phyloP scores from a whole-genome alignment of 2,329 filamentous ascomycete species.

The Chaetomiaceae sp. region DNA sequence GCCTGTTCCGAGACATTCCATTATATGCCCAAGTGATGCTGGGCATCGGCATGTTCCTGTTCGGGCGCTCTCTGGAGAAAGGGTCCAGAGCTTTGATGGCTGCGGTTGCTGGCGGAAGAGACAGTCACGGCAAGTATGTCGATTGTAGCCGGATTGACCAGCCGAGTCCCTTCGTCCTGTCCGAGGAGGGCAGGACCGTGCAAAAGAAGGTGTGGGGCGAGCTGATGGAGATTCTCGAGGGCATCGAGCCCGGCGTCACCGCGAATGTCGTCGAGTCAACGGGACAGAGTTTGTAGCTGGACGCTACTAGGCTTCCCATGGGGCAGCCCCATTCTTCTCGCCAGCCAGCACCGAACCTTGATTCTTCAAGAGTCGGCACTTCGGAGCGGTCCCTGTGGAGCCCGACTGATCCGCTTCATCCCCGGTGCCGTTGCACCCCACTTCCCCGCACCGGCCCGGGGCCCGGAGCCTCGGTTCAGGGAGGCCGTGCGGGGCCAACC shows the following conservation, averaged over 20 bases:
- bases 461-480: slow-evolving; percentile 13
- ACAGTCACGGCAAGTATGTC: slow-evolving; percentile 38
- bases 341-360: no score
- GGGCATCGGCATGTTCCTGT: not conserved
- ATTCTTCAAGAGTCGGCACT: no score
- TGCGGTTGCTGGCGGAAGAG: slow-evolving; percentile 25
- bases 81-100: slow-evolving; percentile 16
- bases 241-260: slow-evolving; percentile 32
- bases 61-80: slow-evolving; percentile 14
- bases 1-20: slow-evolving; percentile 9
- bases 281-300: no score
- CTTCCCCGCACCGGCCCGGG: slow-evolving; percentile 7
- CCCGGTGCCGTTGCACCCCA: not conserved
- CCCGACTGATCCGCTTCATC: not conserved
- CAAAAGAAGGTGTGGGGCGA: slow-evolving; percentile 38
- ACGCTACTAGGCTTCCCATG: no score
- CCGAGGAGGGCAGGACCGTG: slow-evolving; percentile 32
- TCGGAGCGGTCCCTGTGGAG: no score
- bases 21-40: not conserved
- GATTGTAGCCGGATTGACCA: slow-evolving; percentile 28
- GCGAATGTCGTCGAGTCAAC: no score
- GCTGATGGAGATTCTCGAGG: slow-evolving; percentile 37
- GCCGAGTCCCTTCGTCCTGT: slow-evolving; percentile 30
- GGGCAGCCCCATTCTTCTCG: no score
- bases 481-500: not conserved